Conservation (phyloP, 805 yeast species). For the Lipomyces starkeyi region DNA sequence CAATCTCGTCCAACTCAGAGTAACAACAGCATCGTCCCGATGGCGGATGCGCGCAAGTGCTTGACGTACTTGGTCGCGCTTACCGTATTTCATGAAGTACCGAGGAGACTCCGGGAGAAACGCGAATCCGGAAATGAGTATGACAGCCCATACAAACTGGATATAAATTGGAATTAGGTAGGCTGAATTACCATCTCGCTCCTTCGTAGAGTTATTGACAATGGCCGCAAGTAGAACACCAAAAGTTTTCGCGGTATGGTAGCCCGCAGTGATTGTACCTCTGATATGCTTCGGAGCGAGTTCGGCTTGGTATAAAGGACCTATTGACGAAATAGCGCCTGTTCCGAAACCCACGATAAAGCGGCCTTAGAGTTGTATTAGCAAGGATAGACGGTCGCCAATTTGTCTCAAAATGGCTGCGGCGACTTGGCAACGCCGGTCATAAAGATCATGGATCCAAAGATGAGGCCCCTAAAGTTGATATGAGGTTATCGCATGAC, state of each 20-base stretch:
- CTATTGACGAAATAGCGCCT: slow-evolving; percentile 76
- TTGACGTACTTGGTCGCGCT: slow-evolving; percentile 60
- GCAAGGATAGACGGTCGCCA: not conserved
- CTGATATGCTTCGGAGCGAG: slow-evolving; percentile 78
- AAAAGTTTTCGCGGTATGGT: slow-evolving; percentile 75
- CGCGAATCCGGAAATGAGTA: slow-evolving; percentile 61
- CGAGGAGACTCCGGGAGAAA: slow-evolving; percentile 81
- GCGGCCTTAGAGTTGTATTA: slow-evolving; percentile 54
- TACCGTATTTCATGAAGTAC: slow-evolving; percentile 63
- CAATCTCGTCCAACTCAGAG: slow-evolving; percentile 57
- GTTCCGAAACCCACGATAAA: slow-evolving; percentile 74
- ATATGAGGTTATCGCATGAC: not conserved
- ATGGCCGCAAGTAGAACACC: slow-evolving; percentile 75
- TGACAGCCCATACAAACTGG: slow-evolving; percentile 67
- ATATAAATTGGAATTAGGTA: slow-evolving; percentile 79
- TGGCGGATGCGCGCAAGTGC: slow-evolving; percentile 57
- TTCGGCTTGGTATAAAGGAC: slow-evolving; percentile 80
- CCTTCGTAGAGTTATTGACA: slow-evolving; percentile 70
- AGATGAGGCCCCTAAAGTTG: slow-evolving; percentile 41
- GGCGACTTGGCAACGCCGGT: slow-evolving; percentile 82
- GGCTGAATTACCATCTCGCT: slow-evolving; percentile 58
- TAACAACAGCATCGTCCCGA: slow-evolving; percentile 54
- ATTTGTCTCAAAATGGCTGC: slow-evolving; percentile 54
- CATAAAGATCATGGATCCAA: slow-evolving; percentile 76
- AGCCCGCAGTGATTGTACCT: slow-evolving; percentile 77